Conservation (phyloP, 495 filamentous ascomycete genomes). For the Tuber magnatum region DNA sequence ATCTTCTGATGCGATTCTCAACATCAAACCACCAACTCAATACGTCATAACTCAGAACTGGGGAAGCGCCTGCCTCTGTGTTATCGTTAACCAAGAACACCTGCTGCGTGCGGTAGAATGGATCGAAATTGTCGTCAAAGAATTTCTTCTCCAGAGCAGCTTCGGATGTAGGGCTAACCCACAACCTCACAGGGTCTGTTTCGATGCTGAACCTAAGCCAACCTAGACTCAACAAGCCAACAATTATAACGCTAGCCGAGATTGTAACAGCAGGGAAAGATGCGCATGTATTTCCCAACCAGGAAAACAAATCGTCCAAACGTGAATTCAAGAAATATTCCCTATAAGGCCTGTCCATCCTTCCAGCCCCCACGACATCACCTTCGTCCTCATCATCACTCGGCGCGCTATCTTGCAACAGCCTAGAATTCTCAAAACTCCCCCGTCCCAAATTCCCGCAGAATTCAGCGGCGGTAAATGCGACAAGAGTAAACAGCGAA, state of each 20-base stretch:
- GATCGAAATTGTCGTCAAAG: constrained; percentile 90
- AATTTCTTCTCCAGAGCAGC: constrained; percentile 89
- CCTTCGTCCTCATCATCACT: constrained; percentile 86
- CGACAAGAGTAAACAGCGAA: constrained; percentile 59
- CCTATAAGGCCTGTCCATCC: constrained; percentile 62
- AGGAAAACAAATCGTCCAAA: constrained; percentile 70
- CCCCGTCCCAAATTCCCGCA: constrained; percentile 63
- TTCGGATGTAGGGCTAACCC: constrained; percentile 87
- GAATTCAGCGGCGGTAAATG: constrained; percentile 63
- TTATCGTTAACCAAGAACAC: constrained; percentile 89
- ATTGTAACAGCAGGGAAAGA: constrained; percentile 81
- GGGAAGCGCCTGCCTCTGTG: constrained; percentile 53
- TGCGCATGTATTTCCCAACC: constrained; percentile 74
- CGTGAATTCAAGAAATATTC: constrained; percentile 71
- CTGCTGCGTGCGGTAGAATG: constrained; percentile 92
- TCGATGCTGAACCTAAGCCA: constrained; percentile 83
- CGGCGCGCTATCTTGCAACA: constrained; percentile 74
- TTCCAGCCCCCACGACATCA: constrained; percentile 65
- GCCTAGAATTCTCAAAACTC: constrained; percentile 68
- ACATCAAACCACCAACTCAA: constrained; percentile 92
- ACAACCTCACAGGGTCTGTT: constrained; percentile 79
- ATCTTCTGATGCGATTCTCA: constrained; percentile 61
- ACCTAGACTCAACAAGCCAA: constrained; percentile 69
- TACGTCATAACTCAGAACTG: constrained; percentile 79
- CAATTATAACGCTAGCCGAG: constrained; percentile 57